Percentiles rank a stretch among this genome's conserved stretches.
These are phyloP conservation scores for Sclerotinia borealis DNA, from an alignment of 2,329 filamentous ascomycete genomes.

Conservation along the genomic window DNA sequence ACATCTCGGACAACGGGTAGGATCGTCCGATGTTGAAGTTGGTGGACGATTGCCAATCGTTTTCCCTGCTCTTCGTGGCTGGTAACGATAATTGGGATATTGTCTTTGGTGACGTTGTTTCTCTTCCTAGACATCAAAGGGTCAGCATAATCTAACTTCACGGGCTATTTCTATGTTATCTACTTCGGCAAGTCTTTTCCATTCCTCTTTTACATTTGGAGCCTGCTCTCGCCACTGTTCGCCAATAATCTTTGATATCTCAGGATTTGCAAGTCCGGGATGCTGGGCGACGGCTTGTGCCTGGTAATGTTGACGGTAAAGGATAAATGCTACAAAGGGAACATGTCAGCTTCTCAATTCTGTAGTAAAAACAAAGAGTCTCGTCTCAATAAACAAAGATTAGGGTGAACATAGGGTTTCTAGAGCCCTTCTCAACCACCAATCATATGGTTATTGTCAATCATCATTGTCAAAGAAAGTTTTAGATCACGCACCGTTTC, in stretches of 20 bases:
- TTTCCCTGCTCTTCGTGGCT: constrained; percentile 49
- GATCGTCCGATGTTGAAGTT: constrained; percentile 39
- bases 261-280: constrained; percentile 87
- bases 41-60: constrained; percentile 20
- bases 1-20: constrained; percentile 63
- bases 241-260: constrained; percentile 96
- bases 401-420: constrained; percentile 10
- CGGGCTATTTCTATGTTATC: constrained; percentile 10
- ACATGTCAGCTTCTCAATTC: constrained; percentile 28
- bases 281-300: constrained; percentile 72
- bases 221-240: constrained; percentile 75
- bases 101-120: constrained; percentile 82
- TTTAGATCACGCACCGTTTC: constrained; percentile 54
- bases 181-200: constrained; percentile 84
- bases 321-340: constrained; percentile 73
- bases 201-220: constrained; percentile 69
- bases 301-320: constrained; percentile 93
- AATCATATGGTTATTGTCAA: constrained; percentile 21
- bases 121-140: constrained; percentile 55
- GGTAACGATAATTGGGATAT: constrained; percentile 92
- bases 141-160: background rate
- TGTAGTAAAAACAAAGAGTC: constrained; percentile 22
- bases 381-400: constrained; percentile 20
- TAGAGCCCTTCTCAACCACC: constrained; percentile 10
- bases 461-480: constrained; percentile 19